phyloP scores from a whole-genome alignment of 441 rosid genomes.

The Omphalea diandra region DNA sequence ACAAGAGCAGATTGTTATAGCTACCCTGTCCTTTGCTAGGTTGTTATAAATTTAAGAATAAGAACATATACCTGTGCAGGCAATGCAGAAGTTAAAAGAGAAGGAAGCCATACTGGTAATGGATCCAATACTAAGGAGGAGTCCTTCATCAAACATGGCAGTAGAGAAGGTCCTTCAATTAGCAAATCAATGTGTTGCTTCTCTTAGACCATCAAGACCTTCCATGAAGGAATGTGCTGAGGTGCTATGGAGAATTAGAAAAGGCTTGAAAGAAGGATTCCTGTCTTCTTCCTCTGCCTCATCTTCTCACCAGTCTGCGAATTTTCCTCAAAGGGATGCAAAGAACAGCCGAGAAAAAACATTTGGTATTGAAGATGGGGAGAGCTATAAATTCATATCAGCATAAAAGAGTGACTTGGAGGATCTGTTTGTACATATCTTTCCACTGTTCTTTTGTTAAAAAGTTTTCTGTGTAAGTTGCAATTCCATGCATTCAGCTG shows the following conservation, averaged over 20 bases:
- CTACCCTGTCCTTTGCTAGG: not conserved
- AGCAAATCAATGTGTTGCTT: constrained; percentile 59
- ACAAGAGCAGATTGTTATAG: not conserved
- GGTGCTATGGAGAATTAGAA: constrained; percentile 68
- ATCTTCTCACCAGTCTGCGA: constrained; percentile 45
- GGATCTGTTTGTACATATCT: not conserved
- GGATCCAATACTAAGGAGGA: constrained; percentile 72
- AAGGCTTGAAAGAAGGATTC: constrained; percentile 44
- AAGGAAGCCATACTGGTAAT: constrained; percentile 61
- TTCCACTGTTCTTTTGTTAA: not conserved
- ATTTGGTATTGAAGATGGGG: constrained; percentile 48
- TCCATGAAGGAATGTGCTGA: constrained; percentile 74
- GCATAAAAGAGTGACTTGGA: constrained; percentile 33
- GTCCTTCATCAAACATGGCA: constrained; percentile 54
- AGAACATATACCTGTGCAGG: constrained; percentile 42
- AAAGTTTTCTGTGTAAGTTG: not conserved
- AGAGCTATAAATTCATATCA: constrained; percentile 41
- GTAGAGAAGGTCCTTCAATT: constrained; percentile 60
- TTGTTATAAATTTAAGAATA: not conserved
- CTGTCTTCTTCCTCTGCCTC: constrained; percentile 33
- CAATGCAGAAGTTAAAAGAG: constrained; percentile 59
- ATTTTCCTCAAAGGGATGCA: constrained; percentile 37
- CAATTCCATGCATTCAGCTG: not conserved
- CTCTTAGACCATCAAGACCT: constrained; percentile 60
- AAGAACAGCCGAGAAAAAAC: constrained; percentile 32